phyloP scores from a whole-genome alignment of 306 rosid species.

The Cicer bijugum region DNA sequence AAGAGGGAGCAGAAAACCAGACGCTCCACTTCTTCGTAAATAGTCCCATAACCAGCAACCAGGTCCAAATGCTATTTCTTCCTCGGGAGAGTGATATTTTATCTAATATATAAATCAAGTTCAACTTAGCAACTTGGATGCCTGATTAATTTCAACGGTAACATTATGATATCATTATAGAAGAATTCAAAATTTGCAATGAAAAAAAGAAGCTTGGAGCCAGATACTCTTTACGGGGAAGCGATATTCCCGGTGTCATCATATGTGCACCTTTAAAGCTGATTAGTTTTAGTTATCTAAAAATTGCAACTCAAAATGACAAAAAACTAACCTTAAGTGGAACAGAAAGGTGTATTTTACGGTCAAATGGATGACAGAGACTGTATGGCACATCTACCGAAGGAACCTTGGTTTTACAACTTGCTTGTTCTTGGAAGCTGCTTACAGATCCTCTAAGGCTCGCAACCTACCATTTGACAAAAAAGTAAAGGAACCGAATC shows the following conservation, averaged over 20 bases:
- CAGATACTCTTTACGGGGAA: slow-evolving; percentile 5
- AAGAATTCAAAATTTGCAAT: slow-evolving; percentile 16
- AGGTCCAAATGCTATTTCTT: slow-evolving; percentile 98
- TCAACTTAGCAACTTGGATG: slow-evolving; percentile 41
- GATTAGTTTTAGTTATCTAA: slow-evolving; percentile 29
- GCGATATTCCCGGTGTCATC: slow-evolving; percentile 28
- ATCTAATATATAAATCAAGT: slow-evolving; percentile 59
- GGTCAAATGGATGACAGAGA: slow-evolving; percentile 78
- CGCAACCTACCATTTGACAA: slow-evolving; percentile 69
- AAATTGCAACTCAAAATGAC: slow-evolving; percentile 37
- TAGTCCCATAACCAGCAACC: slow-evolving; percentile 99
- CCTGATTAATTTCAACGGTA: slow-evolving; percentile 29
- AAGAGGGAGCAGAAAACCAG: slow-evolving; percentile 97
- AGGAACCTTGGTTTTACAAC: slow-evolving; percentile 81
- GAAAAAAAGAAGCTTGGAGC: neutral
- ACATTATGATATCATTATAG: neutral
- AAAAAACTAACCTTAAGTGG: slow-evolving; percentile 74
- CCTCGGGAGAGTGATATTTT: slow-evolving; percentile 86
- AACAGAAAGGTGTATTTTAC: slow-evolving; percentile 64
- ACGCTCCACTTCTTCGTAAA: slow-evolving; percentile 96
- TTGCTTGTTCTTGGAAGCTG: slow-evolving; percentile 98
- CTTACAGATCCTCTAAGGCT: slow-evolving; percentile 96
- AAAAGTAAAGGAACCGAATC: slow-evolving; percentile 32
- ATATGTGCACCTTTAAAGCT: slow-evolving; percentile 27
- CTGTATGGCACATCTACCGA: slow-evolving; percentile 67